These are phyloP conservation scores for Drechslerella dactyloides DNA, from an alignment of 2,329 filamentous ascomycete species.

Conservation along the genomic window DNA sequence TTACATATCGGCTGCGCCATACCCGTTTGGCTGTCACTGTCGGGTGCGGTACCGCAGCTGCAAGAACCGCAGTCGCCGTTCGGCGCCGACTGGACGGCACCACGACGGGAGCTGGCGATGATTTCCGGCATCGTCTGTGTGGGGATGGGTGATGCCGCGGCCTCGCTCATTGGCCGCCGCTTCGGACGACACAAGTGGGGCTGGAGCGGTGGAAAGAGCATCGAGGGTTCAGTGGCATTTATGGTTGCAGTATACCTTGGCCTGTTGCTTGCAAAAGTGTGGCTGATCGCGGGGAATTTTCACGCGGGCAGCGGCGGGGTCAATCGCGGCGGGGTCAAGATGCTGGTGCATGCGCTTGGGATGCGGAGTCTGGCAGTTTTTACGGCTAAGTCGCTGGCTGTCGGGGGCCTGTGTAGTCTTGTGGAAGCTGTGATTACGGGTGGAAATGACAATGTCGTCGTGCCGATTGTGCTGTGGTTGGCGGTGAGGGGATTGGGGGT, in stretches of 20 bases:
- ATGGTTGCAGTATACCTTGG: slow-evolving; percentile 77
- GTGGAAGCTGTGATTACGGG: slow-evolving; percentile 95
- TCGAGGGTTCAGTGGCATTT: slow-evolving; percentile 86
- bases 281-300: slow-evolving; percentile 80
- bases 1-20: slow-evolving; percentile 93
- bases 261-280: slow-evolving; percentile 71
- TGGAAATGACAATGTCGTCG: slow-evolving; percentile 97
- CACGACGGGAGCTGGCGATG: slow-evolving; percentile 79
- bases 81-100: slow-evolving; percentile 34
- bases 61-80: slow-evolving; percentile 16
- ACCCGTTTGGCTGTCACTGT: slow-evolving; percentile 72
- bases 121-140: slow-evolving; percentile 91
- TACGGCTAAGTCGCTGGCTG: slow-evolving; percentile 68
- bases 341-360: slow-evolving; percentile 30
- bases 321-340: slow-evolving; percentile 34
- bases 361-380: slow-evolving; percentile 29
- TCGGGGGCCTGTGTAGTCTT: slow-evolving; percentile 80
- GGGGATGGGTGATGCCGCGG: slow-evolving; percentile 91
- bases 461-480: slow-evolving; percentile 90
- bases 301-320: slow-evolving; percentile 55
- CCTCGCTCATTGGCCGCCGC: slow-evolving; percentile 83
- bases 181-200: slow-evolving; percentile 90
- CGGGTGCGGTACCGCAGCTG: slow-evolving; percentile 10
- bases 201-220: slow-evolving; percentile 94
- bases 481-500: slow-evolving; percentile 79